These are phyloP conservation scores for Centella asiatica DNA, from an alignment of 129 eudicot species.

Conservation along the genomic window DNA sequence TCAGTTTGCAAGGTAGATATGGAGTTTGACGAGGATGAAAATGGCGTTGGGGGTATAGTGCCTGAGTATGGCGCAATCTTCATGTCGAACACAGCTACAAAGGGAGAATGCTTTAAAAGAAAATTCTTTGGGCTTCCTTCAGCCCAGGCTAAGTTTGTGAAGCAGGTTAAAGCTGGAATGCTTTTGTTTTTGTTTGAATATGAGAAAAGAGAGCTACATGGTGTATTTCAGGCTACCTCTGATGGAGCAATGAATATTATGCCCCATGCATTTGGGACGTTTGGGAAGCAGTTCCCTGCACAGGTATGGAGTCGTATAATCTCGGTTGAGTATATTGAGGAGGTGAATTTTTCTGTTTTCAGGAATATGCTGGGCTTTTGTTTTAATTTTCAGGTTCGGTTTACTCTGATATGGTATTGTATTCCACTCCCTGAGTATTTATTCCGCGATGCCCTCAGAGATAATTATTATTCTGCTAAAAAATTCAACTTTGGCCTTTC, in stretches of 20 bases:
- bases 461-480: constrained; percentile 51
- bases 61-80: constrained; percentile 77
- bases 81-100: constrained; percentile 49
- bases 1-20: constrained; percentile 29
- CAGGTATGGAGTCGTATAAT: constrained; percentile 45
- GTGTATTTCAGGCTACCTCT: constrained; percentile 67
- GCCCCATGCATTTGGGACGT: constrained; percentile 47
- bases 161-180: constrained; percentile 78
- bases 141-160: constrained; percentile 47
- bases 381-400: constrained; percentile 39
- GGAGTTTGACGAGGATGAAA: constrained; percentile 32
- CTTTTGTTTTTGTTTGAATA: constrained; percentile 65
- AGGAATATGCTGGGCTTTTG: constrained; percentile 10
- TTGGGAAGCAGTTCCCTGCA: constrained; percentile 55
- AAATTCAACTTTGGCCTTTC: constrained; percentile 66
- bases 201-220: constrained; percentile 48
- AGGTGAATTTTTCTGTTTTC: background rate
- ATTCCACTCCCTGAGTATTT: constrained; percentile 63
- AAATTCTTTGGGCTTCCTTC: constrained; percentile 59
- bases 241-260: constrained; percentile 65
- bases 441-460: constrained; percentile 49
- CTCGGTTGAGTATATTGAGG: background rate
- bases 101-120: constrained; percentile 43
- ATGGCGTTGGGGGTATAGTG: constrained; percentile 24
- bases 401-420: constrained; percentile 49